Base-by-base conservation (phyloP, 768 basidiomycete genomes). In the Peribolospora kevripleyi region DNA sequence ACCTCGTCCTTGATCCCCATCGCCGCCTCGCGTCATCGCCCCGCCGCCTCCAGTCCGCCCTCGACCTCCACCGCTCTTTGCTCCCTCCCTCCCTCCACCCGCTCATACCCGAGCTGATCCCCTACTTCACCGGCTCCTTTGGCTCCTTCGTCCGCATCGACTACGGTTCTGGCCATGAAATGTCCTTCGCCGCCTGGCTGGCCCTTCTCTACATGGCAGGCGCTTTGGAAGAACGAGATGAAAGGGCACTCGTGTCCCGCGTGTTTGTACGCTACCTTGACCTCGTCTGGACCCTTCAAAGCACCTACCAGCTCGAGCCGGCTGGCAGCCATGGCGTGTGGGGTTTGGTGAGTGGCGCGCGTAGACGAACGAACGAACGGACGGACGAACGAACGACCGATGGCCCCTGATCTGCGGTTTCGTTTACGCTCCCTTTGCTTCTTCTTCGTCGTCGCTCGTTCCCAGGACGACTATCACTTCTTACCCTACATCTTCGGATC, bases 301-400 rank as follows among this genome's bases (percentile, higher is more conserved):
- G 87, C 59, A 75, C 76, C 41, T 98, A 95, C 66, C 77, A 73
- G 51, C 77, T 98, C 7, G 91, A 95, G 67, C 88, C 90, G 5
- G 93, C 93, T 3, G 93, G 93, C 6, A 90, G 84, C 59, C 90
- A 95, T 65, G 93, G 93, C 4, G 91, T 95, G 0, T 98, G 91
- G 93, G 93, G 90, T 2, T 69, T 97, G 43, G 63, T 25, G 25
- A 25, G 25, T 25, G 25, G 25, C 25, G 25, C 25, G 25, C 25
- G 25, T 1, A 1, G 25, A 25, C 25, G 25, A 1, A 25, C 25
- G 25, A 25, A 25, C 25, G 25, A 25, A 25, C 25, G 25, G 1
- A 1, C 25, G 25, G 25, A 25, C 25, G n/a, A n/a, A n/a, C n/a
- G n/a, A n/a, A 66, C 58, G 63, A 63, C n/a, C n/a, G 25, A 25